phyloP scores from a whole-genome alignment of 257 asterid genomes.

The Petunia axillaris region DNA sequence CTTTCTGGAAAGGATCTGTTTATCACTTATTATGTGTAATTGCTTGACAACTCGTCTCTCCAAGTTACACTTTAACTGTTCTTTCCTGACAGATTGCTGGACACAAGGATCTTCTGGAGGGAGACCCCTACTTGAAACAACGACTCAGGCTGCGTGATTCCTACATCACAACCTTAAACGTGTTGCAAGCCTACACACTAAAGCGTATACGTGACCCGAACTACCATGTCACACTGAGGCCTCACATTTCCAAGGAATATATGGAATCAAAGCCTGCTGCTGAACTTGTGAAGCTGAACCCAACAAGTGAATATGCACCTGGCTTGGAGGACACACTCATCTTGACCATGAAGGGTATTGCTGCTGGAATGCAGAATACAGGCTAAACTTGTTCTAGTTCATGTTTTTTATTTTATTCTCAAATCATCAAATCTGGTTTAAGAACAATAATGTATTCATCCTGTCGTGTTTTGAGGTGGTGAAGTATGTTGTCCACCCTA shows the following conservation, averaged over 20 bases:
- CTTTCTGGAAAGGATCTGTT: neutral
- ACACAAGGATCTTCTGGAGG: slow-evolving; percentile 58
- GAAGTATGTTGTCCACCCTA: slow-evolving; percentile 1
- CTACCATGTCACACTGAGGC: slow-evolving; percentile 46
- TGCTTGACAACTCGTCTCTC: neutral
- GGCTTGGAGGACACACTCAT: slow-evolving; percentile 60
- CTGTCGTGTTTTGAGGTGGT: slow-evolving; percentile 15
- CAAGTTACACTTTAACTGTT: neutral
- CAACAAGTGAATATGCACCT: slow-evolving; percentile 58
- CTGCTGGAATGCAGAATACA: slow-evolving; percentile 63
- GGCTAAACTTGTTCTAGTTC: slow-evolving; percentile 36
- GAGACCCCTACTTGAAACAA: slow-evolving; percentile 57
- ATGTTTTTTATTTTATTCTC: neutral
- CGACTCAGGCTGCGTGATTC: slow-evolving; percentile 49
- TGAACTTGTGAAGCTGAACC: slow-evolving; percentile 47
- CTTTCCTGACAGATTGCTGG: slow-evolving; percentile 49
- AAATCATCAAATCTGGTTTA: slow-evolving; percentile 11
- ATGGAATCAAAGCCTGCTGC: slow-evolving; percentile 48
- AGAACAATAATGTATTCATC: neutral
- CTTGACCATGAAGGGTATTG: slow-evolving; percentile 65
- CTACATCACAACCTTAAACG: slow-evolving; percentile 52
- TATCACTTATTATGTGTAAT: neutral
- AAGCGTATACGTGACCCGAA: slow-evolving; percentile 50
- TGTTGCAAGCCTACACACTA: slow-evolving; percentile 51
- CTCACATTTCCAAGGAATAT: slow-evolving; percentile 50